Evolutionary conservation across 1,139 yeast genomes (phyloP), one percentile per base, ranked within the genome.

Genomic region (Groenewaldozyma auringiensis): DNA sequence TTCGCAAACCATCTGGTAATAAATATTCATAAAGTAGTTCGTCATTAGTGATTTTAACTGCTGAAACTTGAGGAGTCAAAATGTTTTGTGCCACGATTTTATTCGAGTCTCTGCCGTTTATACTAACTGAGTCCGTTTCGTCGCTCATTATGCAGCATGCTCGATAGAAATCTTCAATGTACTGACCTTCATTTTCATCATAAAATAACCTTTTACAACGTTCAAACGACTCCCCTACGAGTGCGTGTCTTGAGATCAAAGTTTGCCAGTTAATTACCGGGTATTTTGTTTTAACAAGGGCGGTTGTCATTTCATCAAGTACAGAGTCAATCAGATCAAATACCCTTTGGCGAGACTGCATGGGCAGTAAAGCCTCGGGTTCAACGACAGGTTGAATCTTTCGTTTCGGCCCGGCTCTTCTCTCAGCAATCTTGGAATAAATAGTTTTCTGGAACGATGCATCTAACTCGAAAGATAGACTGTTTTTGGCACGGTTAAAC

Each of bases 151-250:
- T 6, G 13, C 20, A 14, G 18, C 16, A 33, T 6, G 13, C 6
- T 17, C 13, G 36, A 17, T 14, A 33, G 8, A 14, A 17, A 33
- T n/a, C 16, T 6, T 33, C 36, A 33, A 6, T 17, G 13, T 33
- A 33, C 16, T 11, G 6, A 3, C 37, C 37, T n/a, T 38, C 46
- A 22, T 38, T 20, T 29, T 27, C 18, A 3, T 45, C 47, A 35
- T 46, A 27, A 43, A 56, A 57, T 35, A 57, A 44, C 3, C 48
- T 31, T 25, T 45, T 47, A 41, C 60, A 56, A 6, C 60, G 43
- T 14, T 43, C 47, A 25, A 50, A 37, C 0, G 52, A 39, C 27
- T 46, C 25, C 3, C 58, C 58, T 14, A 49, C 49, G 21, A 40
- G 33, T 14, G 46, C 47, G 33, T 52, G 49, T 2, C 46, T 42